phyloP scores from a whole-genome alignment of 2,329 filamentous ascomycete genomes.

The Arthrobotrys conoides region DNA sequence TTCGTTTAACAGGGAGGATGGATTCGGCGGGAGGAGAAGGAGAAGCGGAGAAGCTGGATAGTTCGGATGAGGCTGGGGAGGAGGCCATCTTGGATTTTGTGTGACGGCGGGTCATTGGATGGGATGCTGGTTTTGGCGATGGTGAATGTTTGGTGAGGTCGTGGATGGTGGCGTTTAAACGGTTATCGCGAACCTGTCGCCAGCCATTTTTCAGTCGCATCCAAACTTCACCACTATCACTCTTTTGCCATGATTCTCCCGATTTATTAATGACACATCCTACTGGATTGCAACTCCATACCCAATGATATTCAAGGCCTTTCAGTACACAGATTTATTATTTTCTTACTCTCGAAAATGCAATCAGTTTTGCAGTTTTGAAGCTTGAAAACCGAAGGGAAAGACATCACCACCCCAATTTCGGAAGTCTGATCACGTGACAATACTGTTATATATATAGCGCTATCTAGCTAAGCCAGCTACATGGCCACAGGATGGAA shows the following conservation, averaged over 20 bases:
- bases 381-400: conserved; percentile 3
- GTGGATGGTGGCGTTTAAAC: conserved; percentile 33
- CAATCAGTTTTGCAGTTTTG: neutral
- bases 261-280: neutral
- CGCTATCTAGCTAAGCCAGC: no score
- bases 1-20: conserved; percentile 54
- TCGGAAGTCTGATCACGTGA: conserved; percentile 12
- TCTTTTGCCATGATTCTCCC: no score
- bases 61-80: conserved; percentile 69
- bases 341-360: neutral
- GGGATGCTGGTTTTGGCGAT: conserved; percentile 60
- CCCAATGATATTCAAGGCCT: neutral
- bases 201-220: conserved; percentile 26
- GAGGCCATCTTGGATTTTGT: conserved; percentile 65
- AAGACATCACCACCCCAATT: conserved; percentile 4
- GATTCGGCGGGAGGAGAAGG: conserved; percentile 58
- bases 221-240: neutral
- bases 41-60: conserved; percentile 59
- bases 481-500: no score
- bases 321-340: neutral
- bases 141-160: conserved; percentile 39
- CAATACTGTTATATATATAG: no score
- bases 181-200: conserved; percentile 26
- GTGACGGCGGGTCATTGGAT: conserved; percentile 60
- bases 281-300: neutral